phyloP scores from a whole-genome alignment of 2,329 filamentous ascomycete species.

The Arthrobotrys musiformis region DNA sequence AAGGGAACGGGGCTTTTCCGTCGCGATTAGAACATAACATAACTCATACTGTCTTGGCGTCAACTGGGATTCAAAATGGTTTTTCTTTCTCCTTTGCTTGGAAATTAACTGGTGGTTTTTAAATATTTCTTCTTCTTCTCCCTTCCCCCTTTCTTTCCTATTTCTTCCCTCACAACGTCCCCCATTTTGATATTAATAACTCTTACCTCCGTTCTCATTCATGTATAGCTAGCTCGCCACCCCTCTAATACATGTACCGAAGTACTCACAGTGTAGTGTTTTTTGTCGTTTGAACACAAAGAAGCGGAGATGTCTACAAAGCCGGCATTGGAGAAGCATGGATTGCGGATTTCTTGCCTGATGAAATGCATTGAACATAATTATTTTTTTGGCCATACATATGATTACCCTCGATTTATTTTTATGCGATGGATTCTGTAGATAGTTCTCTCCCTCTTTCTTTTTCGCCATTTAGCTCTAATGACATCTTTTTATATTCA shows the following conservation, averaged over 20 bases:
- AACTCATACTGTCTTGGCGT: slow-evolving; percentile 55
- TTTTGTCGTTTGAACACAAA: slow-evolving; percentile 4
- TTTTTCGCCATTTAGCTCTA: slow-evolving; percentile 1
- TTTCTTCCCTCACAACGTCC: not conserved
- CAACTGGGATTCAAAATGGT: slow-evolving; percentile 55
- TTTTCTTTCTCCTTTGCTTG: slow-evolving; percentile 28
- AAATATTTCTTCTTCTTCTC: not conserved
- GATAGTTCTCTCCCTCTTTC: slow-evolving; percentile 10
- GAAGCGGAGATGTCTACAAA: slow-evolving; percentile 20
- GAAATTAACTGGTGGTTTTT: slow-evolving; percentile 28
- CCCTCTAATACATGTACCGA: slow-evolving; percentile 18
- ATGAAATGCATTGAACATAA: slow-evolving; percentile 55
- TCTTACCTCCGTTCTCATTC: slow-evolving; percentile 13
- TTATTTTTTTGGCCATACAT: slow-evolving; percentile 36
- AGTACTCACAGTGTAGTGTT: slow-evolving; percentile 24
- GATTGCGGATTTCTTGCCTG: slow-evolving; percentile 50
- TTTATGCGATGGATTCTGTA: slow-evolving; percentile 32
- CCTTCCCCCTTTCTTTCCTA: too few relatives aligned
- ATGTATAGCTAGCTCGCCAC: slow-evolving; percentile 16
- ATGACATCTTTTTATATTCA: slow-evolving; percentile 32
- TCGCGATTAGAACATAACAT: slow-evolving; percentile 54
- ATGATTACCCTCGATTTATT: slow-evolving; percentile 17
- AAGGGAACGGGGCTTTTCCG: slow-evolving; percentile 37
- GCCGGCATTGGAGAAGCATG: slow-evolving; percentile 37
- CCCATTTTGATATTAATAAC: slow-evolving; percentile 45